These are phyloP conservation scores for Forsythia viridissima DNA, from an alignment of 257 asterid genomes.

Conservation along the genomic window DNA sequence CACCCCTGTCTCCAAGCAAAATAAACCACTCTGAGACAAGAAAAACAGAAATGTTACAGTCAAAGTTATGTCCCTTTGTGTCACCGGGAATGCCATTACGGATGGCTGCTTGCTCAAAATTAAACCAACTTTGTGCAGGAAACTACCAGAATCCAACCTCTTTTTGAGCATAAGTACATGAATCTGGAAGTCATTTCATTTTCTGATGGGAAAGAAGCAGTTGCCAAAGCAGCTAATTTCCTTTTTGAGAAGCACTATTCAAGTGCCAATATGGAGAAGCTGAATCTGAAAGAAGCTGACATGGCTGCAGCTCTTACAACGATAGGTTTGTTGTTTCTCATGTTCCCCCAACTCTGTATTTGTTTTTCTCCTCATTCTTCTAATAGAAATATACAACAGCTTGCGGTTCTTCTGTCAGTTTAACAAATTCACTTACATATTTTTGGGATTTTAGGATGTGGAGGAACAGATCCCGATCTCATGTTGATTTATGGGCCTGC, in stretches of 20 bases:
- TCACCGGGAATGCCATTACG: conserved; percentile 7
- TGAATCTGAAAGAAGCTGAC: conserved; percentile 66
- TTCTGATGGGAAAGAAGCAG: conserved; percentile 80
- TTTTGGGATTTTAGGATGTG: conserved; percentile 56
- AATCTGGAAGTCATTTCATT: conserved; percentile 71
- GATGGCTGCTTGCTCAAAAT: conserved; percentile 26
- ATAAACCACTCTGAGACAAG: not conserved
- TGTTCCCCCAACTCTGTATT: conserved; percentile 14
- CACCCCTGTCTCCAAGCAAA: not conserved
- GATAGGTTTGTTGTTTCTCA: conserved; percentile 49
- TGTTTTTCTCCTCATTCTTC: not conserved
- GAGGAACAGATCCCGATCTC: conserved; percentile 69
- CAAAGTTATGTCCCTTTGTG: not conserved
- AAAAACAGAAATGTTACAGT: not conserved
- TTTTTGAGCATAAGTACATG: conserved; percentile 40
- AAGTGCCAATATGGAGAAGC: conserved; percentile 37
- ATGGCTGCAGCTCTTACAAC: conserved; percentile 67
- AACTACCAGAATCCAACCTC: conserved; percentile 29
- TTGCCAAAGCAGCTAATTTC: conserved; percentile 77
- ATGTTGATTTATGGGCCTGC: conserved; percentile 47
- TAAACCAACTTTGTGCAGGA: conserved; percentile 36
- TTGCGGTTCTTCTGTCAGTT: conserved; percentile 1
- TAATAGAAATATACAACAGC: conserved; percentile 5
- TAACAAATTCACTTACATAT: not conserved
- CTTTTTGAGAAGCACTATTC: conserved; percentile 60